Base-by-base conservation (phyloP, 2,329 filamentous ascomycete species). In the Helminthosporium solani region DNA sequence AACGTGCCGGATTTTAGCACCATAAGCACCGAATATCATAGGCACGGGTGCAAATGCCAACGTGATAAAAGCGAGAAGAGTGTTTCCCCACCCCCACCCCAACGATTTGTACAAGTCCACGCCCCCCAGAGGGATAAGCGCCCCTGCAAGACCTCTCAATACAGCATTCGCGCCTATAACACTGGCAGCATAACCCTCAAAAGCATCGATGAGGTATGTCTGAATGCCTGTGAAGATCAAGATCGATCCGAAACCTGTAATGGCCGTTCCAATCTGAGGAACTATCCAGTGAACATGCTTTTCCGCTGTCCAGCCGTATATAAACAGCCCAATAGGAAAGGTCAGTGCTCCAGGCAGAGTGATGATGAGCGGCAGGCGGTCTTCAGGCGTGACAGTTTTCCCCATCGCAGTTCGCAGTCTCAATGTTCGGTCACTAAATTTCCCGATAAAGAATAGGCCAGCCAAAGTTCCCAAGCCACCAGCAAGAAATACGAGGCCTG, bases 131-230 rank as follows among this genome's bases (percentile, higher is more conserved):
- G 81, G 82, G 0, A 84, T 63, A 28, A 80, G 63, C 3, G 77
- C 78, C 7, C 78, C 80, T 2, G 78, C 63, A 0, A 80, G 53
- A 14, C 66, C 70, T 30, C 80, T 66, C 14, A 83, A 57, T 2
- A 85, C 75, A 0, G 81, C 45, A 35, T 42, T 83, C 2, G 81
- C 82, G 0, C 84, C 83, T 1, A 85, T 74, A 0, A 80, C 83
- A 3, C 40, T 45, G 15, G 51, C 46, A 8, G 46, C 40, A 23
- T 44, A 33, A 2, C 15, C n/a, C 23, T 31, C 18, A 56, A 76
- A 84, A 3, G 76, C 73, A 41, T 86, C 82, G 35, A 85, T 76
- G 2, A 86, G 72, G 51, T 87, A 87, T 9, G 78, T 79, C 40
- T 78, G 75, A 0, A 78, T 61, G 0, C 47, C 19, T 4, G 47